Base-by-base conservation (phyloP, 257 asterid species). In the Primulina eburnea region DNA sequence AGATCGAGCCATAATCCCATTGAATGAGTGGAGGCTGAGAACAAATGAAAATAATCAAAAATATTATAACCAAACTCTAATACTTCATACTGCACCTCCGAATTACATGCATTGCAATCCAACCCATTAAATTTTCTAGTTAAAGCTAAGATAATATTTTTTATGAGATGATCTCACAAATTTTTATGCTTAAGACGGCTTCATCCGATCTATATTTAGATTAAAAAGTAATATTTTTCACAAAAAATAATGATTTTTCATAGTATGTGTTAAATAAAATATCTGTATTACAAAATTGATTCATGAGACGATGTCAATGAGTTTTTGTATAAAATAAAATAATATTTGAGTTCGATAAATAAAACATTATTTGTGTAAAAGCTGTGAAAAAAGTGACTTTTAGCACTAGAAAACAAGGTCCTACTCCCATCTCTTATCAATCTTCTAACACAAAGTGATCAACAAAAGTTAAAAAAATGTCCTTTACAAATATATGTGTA, bases 371-470 rank as follows among this genome's bases (percentile, higher is more conserved):
- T 7, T 18, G 12, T 64, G 47, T 52, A 59, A 32, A 73, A 76
- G 76, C 58, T 61, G 30, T 65, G 52, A 61, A 57, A 57, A 38
- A 74, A 68, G 82, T 80, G 72, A 77, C 79, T 82, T 71, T 55
- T 68, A 60, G 74, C 76, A 60, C 70, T 62, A 62, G 71, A 78
- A 80, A 78, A 81, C 63, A 71, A 43, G 85, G 65, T 81, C 82
- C 86, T 81, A 76, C 82, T 78, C 69, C 76, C 66, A 82, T 83
- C 86, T 83, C 86, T 78, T 70, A 75, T 83, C 86, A 81, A 74
- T 64, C 87, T 62, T 78, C 60, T 26, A 26, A 71, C 43, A n/a
- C 75, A 57, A 34, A 78, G 77, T 77, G 73, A 74, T 71, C 18
- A 34, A 69, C 58, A 61, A 63, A 65, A 73, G 60, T 73, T 65